phyloP scores from a whole-genome alignment of 106 monocot genomes.

The Cymbidium sinense region DNA sequence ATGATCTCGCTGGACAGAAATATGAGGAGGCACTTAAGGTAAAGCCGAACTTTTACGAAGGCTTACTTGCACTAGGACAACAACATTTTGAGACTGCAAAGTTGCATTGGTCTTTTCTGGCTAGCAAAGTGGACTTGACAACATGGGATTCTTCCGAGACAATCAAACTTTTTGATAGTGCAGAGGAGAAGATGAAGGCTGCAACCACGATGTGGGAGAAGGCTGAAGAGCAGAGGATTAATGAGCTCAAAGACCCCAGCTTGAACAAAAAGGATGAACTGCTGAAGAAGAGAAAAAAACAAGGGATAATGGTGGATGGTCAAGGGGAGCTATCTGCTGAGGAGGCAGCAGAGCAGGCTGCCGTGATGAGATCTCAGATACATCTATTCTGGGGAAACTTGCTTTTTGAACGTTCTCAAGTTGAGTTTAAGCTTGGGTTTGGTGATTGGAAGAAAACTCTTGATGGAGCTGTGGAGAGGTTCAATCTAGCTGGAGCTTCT shows the following conservation, averaged over 20 bases:
- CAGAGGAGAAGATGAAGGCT: slow-evolving; percentile 83
- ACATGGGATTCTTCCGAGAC: slow-evolving; percentile 75
- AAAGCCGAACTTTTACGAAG: slow-evolving; percentile 94
- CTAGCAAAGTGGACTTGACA: slow-evolving; percentile 64
- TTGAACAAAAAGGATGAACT: slow-evolving; percentile 55
- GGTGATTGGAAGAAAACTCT: slow-evolving; percentile 80
- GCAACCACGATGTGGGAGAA: slow-evolving; percentile 98
- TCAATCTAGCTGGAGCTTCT: slow-evolving; percentile 90
- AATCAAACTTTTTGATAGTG: slow-evolving; percentile 65
- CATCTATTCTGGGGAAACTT: slow-evolving; percentile 99
- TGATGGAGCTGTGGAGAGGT: slow-evolving; percentile 82
- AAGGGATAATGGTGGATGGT: slow-evolving; percentile 20
- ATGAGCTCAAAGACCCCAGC: slow-evolving; percentile 54
- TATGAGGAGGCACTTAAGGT: slow-evolving; percentile 80
- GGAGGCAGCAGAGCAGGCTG: slow-evolving; percentile 74
- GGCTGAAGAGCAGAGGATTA: slow-evolving; percentile 74
- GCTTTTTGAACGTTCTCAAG: slow-evolving; percentile 94
- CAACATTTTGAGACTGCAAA: slow-evolving; percentile 97
- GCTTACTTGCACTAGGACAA: slow-evolving; percentile 90
- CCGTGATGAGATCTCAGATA: slow-evolving; percentile 92
- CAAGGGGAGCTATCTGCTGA: slow-evolving; percentile 48
- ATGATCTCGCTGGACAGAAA: slow-evolving; percentile 76
- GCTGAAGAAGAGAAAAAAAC: slow-evolving; percentile 57
- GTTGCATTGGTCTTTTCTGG: slow-evolving; percentile 89
- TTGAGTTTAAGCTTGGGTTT: slow-evolving; percentile 72